Evolutionary conservation across 2,329 filamentous ascomycete genomes (phyloP), one percentile per base, ranked within the genome.

Genomic region (Annulohypoxylon truncatum): DNA sequence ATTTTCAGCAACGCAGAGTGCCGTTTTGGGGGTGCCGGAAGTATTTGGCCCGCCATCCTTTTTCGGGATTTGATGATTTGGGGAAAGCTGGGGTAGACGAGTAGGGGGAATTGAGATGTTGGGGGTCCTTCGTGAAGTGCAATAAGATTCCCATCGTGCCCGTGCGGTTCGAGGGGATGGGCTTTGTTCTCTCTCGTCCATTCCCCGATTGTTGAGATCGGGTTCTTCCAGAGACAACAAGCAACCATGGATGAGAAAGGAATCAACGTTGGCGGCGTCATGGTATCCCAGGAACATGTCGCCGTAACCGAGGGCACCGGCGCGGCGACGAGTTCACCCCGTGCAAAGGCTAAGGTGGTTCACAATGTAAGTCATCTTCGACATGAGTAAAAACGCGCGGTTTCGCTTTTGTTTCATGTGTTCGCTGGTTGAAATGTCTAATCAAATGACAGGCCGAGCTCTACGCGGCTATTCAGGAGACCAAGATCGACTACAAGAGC

Each of bases 401-500:
- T 51, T 29, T 7, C 6, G 20, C 15, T 53, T 20, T 29, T 22
- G 31, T 44, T 29, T 22, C 7, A 42, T 13, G 8, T n/a, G 28
- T 13, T 13, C n/a, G 15, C 5, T 46, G 20, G 42, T 22, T 35
- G 4, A 4, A 15, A n/a, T 58, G 15, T 50, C 68, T 70, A 56
- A 71, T 35, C 28, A 44, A 29, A 51, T 53, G 9, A 18, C 26
- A 84, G 82, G 82, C 83, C 72, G 82, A 84, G 42, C 73, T 84
- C 24, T 84, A 75, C 69, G 82, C 82, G 38, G 82, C 82, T 40
- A 74, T 84, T 46, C 75, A 82, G 52, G 82, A 83, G 70, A 79
- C 79, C 44, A 79, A 81, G 31, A 83, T 84, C 62, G 75, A 80
- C 33, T 71, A 75, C 24, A 79, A 78, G 77, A 81, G 80, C 75